Evolutionary conservation across 805 yeast species (phyloP).

Genomic region (Dipodascopsis uninucleata): DNA sequence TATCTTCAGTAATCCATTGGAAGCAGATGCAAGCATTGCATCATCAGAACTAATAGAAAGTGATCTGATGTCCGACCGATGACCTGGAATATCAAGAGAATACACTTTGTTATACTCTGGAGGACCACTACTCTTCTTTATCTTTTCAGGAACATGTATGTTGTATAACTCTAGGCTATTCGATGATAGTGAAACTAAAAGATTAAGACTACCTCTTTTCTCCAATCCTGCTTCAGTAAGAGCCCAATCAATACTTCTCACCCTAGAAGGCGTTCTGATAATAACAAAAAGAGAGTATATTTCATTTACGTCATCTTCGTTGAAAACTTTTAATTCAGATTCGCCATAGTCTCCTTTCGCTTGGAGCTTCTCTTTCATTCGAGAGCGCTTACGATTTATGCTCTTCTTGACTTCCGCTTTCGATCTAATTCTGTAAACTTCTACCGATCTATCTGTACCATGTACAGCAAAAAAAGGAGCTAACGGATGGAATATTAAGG

Average conservation of each 20-base stretch:
- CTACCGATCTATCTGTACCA: slow-evolving; percentile 76
- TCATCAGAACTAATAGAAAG: slow-evolving; percentile 78
- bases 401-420: slow-evolving; percentile 77
- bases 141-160: slow-evolving; percentile 49
- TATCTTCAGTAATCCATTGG: slow-evolving; percentile 82
- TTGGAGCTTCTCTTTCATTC: slow-evolving; percentile 68
- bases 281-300: slow-evolving; percentile 65
- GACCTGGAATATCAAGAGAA: slow-evolving; percentile 74
- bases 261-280: slow-evolving; percentile 60
- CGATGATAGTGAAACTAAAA: slow-evolving; percentile 63
- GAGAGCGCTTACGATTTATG: slow-evolving; percentile 67
- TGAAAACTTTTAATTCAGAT: slow-evolving; percentile 43
- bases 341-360: slow-evolving; percentile 50
- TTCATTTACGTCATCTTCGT: slow-evolving; percentile 46
- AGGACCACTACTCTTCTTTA: slow-evolving; percentile 42
- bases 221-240: slow-evolving; percentile 30
- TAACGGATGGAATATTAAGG: slow-evolving; percentile 51
- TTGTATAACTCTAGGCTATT: slow-evolving; percentile 72
- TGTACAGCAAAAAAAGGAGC: slow-evolving; percentile 54
- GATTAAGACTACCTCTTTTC: slow-evolving; percentile 47
- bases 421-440: slow-evolving; percentile 67
- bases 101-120: slow-evolving; percentile 41
- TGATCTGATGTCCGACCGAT: slow-evolving; percentile 83
- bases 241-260: slow-evolving; percentile 68
- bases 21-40: slow-evolving; percentile 78